Percentiles rank a stretch among this genome's conserved stretches.
These are phyloP conservation scores for Arachis monticola DNA, from an alignment of 331 rosid species.

Conservation along the genomic window DNA sequence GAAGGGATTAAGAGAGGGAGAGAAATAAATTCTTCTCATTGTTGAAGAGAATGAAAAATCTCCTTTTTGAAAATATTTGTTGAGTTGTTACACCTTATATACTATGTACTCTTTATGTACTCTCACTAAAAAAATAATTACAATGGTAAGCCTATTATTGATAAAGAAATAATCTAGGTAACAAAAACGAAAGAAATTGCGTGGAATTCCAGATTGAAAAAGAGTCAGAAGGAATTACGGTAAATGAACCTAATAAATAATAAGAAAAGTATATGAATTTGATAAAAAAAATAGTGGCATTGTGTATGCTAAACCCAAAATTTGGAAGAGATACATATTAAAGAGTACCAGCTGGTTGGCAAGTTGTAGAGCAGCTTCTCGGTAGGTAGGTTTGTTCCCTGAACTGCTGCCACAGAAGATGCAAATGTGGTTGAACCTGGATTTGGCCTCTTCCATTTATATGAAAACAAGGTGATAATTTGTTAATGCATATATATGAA, in stretches of 20 bases:
- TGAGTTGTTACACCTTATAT: too few species aligned
- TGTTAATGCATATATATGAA: neutral
- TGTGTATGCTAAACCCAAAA: neutral
- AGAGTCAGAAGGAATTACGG: neutral
- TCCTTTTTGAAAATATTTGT: too few species aligned
- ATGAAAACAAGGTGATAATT: conserved; percentile 39
- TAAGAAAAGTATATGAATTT: neutral
- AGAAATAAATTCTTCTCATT: too few species aligned
- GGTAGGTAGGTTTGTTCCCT: conserved; percentile 77
- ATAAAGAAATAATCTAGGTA: too few species aligned
- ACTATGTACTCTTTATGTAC: too few species aligned
- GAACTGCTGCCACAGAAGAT: conserved; percentile 92
- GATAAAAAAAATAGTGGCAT: neutral
- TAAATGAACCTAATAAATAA: neutral
- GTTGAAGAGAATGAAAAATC: too few species aligned
- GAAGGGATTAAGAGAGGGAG: too few species aligned
- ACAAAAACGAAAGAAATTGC: neutral
- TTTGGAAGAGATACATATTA: neutral
- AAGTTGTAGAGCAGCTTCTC: conserved; percentile 80
- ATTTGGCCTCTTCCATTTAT: conserved; percentile 64
- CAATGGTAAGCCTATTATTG: too few species aligned
- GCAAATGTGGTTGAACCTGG: conserved; percentile 78
- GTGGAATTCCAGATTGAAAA: neutral
- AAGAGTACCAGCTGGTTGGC: conserved; percentile 70
- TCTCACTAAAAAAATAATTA: too few species aligned